A percentile compares a stretch with the other conserved stretches of the same genome.
Conservation (phyloP, 768 basidiomycete genomes). For the Tubosaeta sp. region DNA sequence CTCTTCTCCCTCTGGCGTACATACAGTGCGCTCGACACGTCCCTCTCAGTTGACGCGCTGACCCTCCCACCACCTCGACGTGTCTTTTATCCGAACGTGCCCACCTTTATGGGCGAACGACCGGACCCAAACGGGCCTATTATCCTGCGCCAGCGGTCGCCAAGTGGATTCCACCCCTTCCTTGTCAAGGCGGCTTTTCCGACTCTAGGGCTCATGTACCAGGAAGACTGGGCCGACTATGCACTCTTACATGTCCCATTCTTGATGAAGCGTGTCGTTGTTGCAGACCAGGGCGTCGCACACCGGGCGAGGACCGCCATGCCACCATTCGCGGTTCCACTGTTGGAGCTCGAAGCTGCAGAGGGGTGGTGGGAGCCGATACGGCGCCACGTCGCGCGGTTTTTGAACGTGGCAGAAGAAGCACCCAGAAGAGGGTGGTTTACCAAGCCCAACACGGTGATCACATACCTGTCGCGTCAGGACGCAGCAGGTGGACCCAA, state of each 20-base stretch:
- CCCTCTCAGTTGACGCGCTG: conserved; percentile 44
- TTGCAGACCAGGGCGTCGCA: conserved; percentile 74
- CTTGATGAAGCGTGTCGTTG: conserved; percentile 68
- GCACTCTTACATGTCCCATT: conserved; percentile 64
- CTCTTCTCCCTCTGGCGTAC: conserved; percentile 75
- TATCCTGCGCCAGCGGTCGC: conserved; percentile 40
- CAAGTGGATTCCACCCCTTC: conserved; percentile 68
- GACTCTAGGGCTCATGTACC: conserved; percentile 58
- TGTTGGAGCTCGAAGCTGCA: conserved; percentile 40
- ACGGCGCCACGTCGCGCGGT: conserved; percentile 39
- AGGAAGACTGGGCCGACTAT: conserved; percentile 77
- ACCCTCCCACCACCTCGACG: conserved; percentile 65
- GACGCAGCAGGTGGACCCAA: conserved; percentile 46
- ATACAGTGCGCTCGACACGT: conserved; percentile 58
- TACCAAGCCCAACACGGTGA: conserved; percentile 37
- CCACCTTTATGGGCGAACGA: conserved; percentile 47
- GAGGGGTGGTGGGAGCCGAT: conserved; percentile 70
- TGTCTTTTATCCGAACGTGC: conserved; percentile 68
- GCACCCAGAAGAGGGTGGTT: conserved; percentile 12
- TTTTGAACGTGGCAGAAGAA: conserved; percentile 34
- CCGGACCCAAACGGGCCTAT: conserved; percentile 31
- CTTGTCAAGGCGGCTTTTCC: conserved; percentile 75
- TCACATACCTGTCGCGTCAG: conserved; percentile 70
- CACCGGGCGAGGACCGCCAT: conserved; percentile 26
- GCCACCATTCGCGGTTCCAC: conserved; percentile 36